Evolutionary conservation across 2,329 filamentous ascomycete genomes (phyloP).

Genomic region (Penicillium sp.): DNA sequence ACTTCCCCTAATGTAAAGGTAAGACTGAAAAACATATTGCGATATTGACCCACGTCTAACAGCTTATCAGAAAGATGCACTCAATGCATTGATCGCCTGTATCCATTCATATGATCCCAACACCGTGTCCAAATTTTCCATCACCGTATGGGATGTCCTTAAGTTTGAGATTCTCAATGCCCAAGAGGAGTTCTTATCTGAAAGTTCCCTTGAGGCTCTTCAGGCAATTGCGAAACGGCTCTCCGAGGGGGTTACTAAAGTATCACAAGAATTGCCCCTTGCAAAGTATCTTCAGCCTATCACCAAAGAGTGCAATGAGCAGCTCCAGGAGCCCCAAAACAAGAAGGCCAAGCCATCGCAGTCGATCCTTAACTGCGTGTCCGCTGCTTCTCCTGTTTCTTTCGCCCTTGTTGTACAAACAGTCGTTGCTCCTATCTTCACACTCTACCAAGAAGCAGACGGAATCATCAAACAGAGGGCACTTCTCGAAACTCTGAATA

Average conservation of each 20-base stretch:
- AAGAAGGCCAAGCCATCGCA: conserved; percentile 66
- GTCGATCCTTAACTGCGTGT: conserved; percentile 58
- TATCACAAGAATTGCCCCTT: conserved; percentile 45
- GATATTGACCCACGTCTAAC: conserved; percentile 19
- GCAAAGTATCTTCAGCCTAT: conserved; percentile 60
- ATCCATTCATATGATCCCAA: conserved; percentile 58
- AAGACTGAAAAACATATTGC: conserved; percentile 8
- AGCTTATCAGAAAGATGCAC: conserved; percentile 56
- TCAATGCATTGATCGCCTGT: conserved; percentile 62
- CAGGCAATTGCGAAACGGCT: conserved; percentile 57
- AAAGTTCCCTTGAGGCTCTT: conserved; percentile 57
- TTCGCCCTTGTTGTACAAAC: conserved; percentile 57
- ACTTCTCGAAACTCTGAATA: conserved; percentile 60
- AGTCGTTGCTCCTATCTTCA: conserved; percentile 58
- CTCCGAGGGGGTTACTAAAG: conserved; percentile 43
- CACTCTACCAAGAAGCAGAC: conserved; percentile 60
- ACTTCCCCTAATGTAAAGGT: conserved; percentile 67
- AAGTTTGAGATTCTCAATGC: conserved; percentile 69
- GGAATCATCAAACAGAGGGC: conserved; percentile 63
- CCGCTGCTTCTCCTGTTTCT: conserved; percentile 55
- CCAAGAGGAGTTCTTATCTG: conserved; percentile 64
- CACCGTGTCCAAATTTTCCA: conserved; percentile 62
- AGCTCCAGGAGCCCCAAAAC: conserved; percentile 66
- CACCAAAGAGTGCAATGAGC: conserved; percentile 66
- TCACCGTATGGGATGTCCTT: conserved; percentile 65